These are phyloP conservation scores for Fusarium tjaetaba DNA, from an alignment of 2,329 filamentous ascomycete genomes.

Conservation along the genomic window DNA sequence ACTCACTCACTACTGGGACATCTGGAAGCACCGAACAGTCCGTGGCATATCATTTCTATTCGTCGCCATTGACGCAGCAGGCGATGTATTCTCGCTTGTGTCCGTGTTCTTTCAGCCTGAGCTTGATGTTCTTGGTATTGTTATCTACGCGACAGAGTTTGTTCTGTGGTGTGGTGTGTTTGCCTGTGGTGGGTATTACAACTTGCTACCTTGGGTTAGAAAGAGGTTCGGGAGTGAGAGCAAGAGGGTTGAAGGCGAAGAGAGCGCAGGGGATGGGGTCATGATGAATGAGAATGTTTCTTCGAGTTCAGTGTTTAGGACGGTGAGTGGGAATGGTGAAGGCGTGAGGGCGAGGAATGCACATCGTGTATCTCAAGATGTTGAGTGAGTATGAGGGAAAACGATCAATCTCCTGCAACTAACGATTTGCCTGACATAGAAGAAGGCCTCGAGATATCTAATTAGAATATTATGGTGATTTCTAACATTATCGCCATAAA, in stretches of 20 bases:
- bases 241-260: background rate
- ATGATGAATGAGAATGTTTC: conserved; percentile 62
- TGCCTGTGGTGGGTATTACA: conserved; percentile 71
- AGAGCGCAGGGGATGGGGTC: conserved; percentile 37
- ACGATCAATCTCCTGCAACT: background rate
- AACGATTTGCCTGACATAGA: background rate
- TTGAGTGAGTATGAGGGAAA: conserved; percentile 24
- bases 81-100: conserved; percentile 73
- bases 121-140: conserved; percentile 69
- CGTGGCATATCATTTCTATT: conserved; percentile 78
- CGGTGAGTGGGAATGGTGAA: conserved; percentile 45
- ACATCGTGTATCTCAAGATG: background rate
- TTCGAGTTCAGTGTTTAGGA: conserved; percentile 72
- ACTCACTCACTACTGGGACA: conserved; percentile 75
- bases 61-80: conserved; percentile 74
- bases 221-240: conserved; percentile 4
- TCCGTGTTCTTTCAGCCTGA: conserved; percentile 70
- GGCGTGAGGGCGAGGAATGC: conserved; percentile 18
- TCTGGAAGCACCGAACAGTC: conserved; percentile 72
- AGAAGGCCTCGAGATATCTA: background rate
- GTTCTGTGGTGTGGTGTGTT: conserved; percentile 74
- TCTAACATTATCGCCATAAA: background rate
- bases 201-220: conserved; percentile 63
- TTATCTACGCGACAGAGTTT: conserved; percentile 74
- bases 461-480: background rate